Conservation (phyloP, 495 filamentous ascomycete species). For the Aspergillus panamensis region DNA sequence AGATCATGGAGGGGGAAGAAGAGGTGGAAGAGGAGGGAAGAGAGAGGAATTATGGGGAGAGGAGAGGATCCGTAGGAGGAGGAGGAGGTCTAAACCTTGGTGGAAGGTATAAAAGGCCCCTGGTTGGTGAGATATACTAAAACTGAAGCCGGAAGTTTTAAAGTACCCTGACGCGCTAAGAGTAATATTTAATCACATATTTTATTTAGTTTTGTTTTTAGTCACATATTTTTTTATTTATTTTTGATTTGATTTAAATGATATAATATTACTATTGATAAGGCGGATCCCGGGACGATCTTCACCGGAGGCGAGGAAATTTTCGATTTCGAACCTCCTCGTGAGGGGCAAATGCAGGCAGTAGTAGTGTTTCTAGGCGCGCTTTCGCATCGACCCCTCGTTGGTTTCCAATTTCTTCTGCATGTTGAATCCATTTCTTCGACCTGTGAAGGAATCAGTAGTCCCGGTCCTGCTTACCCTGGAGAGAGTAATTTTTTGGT, state of each 20-base stretch:
- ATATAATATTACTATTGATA: constrained; percentile 10
- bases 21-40: background rate
- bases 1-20: constrained; percentile 6
- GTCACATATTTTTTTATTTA: too few species aligned
- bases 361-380: background rate
- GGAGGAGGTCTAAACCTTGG: background rate
- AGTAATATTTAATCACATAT: too few species aligned
- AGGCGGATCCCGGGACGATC: constrained; percentile 18
- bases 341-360: constrained; percentile 12
- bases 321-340: constrained; percentile 7
- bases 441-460: too few species aligned
- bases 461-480: too few species aligned
- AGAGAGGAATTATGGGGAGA: too few species aligned
- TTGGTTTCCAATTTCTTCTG: background rate
- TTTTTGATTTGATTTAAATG: too few species aligned
- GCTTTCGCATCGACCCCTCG: constrained; percentile 9
- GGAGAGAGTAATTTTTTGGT: too few species aligned
- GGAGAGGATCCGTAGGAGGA: background rate
- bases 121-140: constrained; percentile 11
- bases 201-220: too few species aligned
- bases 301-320: constrained; percentile 18
- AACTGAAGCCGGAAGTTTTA: constrained; percentile 9
- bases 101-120: constrained; percentile 5
- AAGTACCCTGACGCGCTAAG: constrained; percentile 5
- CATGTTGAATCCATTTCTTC: background rate